phyloP scores from a whole-genome alignment of 1,284 basidiomycete species.

The Megacollybia platyphylla region DNA sequence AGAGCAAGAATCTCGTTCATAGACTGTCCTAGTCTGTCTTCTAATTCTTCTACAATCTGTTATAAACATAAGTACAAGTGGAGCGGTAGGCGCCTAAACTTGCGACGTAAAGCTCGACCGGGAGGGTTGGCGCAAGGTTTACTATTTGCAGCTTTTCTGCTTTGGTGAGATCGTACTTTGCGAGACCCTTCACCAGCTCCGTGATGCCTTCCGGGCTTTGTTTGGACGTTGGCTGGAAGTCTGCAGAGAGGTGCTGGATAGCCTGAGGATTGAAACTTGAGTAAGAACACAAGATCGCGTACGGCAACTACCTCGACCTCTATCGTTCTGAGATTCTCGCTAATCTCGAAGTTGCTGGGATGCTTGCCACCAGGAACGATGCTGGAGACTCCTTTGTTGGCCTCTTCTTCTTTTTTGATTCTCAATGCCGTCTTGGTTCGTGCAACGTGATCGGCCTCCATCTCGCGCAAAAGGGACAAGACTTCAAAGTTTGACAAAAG shows the following conservation, averaged over 20 bases:
- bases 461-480: slow-evolving; percentile 62
- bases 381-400: slow-evolving; percentile 17
- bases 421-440: slow-evolving; percentile 49
- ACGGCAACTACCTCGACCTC: slow-evolving; percentile 62
- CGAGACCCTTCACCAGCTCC: slow-evolving; percentile 54
- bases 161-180: slow-evolving; percentile 69
- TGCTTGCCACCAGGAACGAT: slow-evolving; percentile 15
- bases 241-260: slow-evolving; percentile 70
- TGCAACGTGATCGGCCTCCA: slow-evolving; percentile 61
- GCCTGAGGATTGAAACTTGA: slow-evolving; percentile 31
- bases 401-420: slow-evolving; percentile 62
- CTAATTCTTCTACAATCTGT: slow-evolving; percentile 87
- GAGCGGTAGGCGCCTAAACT: slow-evolving; percentile 17
- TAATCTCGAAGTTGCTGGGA: slow-evolving; percentile 36
- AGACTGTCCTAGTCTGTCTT: slow-evolving; percentile 62
- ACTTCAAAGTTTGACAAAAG: slow-evolving; percentile 85
- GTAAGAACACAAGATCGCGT: neutral
- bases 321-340: slow-evolving; percentile 77
- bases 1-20: slow-evolving; percentile 59
- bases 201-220: slow-evolving; percentile 61
- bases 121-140: slow-evolving; percentile 72
- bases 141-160: slow-evolving; percentile 86
- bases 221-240: slow-evolving; percentile 52
- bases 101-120: slow-evolving; percentile 86
- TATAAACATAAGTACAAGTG: neutral